Percentiles rank a stretch among this genome's conserved stretches.
Evolutionary conservation across 1,284 basidiomycete species (phyloP).

Genomic region (Cutaneotrichosporon dermatis): DNA sequence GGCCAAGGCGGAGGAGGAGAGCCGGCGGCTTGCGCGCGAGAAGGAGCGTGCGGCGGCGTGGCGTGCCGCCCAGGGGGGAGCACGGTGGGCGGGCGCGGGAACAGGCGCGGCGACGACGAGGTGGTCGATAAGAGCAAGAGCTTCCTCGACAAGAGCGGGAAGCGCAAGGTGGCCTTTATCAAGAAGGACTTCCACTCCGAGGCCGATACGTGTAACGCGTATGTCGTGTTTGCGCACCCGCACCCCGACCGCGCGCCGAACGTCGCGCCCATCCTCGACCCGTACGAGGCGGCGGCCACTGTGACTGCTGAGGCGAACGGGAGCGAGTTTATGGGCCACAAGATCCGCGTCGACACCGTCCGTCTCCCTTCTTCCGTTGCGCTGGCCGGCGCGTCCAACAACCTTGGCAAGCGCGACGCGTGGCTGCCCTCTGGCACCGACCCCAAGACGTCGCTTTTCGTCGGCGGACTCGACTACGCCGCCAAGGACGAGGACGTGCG

Average conservation of each 20-base stretch:
- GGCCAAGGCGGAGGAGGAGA: constrained; percentile 28
- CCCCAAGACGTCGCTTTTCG: constrained; percentile 79
- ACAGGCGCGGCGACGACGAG: constrained; percentile 45
- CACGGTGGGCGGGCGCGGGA: constrained; percentile 51
- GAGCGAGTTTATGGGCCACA: constrained; percentile 66
- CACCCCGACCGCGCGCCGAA: constrained; percentile 53
- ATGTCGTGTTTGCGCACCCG: constrained; percentile 77
- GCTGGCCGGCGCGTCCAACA: constrained; percentile 35
- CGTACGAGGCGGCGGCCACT: constrained; percentile 64
- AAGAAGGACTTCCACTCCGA: constrained; percentile 77
- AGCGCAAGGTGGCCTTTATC: constrained; percentile 92
- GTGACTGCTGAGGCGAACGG: constrained; percentile 66
- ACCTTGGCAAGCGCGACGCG: constrained; percentile 37
- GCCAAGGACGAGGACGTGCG: constrained; percentile 74
- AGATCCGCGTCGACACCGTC: constrained; percentile 68
- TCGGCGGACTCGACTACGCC: constrained; percentile 89
- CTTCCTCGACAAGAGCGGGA: constrained; percentile 75
- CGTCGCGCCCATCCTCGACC: constrained; percentile 63
- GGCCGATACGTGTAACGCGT: constrained; percentile 71
- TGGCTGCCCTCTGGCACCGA: constrained; percentile 52
- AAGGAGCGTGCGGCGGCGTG: constrained; percentile 59
- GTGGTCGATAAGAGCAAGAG: constrained; percentile 42
- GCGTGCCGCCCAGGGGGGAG: constrained; percentile 51
- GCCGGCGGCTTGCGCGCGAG: constrained; percentile 28
- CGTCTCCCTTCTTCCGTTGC: constrained; percentile 48